Base-by-base conservation (phyloP, 108 stramenopile species). In the Cylindrotheca closterium region DNA sequence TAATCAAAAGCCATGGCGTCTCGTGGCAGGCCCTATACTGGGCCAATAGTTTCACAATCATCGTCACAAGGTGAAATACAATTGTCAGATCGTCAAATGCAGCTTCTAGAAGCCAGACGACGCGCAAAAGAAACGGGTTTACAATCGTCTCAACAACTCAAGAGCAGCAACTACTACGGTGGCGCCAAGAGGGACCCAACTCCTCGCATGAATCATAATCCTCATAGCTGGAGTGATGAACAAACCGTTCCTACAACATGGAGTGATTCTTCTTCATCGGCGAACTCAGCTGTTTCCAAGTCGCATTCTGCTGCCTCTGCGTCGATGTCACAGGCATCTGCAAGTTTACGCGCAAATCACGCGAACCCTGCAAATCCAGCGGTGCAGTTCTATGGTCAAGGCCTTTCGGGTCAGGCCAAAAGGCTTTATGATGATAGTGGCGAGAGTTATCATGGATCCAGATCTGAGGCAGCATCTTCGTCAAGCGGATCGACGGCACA, bases 341-440 rank as follows among this genome's bases (percentile, higher is more conserved):
- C 55, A 10, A n/a, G n/a, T n/a, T n/a, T n/a, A n/a, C n/a, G n/a
- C n/a, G n/a, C n/a, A n/a, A n/a, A n/a, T n/a, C n/a, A n/a, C n/a
- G 7, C 0, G 18, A 19, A 3, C 42, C 26, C 56, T 7, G 12
- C 21, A 2, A 47, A 58, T 19, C 29, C 49, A 0, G 34, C 65
- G 17, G 52, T 53, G 7, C 28, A 47, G 28, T 74, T 74, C 57
- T 74, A 74, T 30, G 73, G 66, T 15, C 66, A 67, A 51, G 51
- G 60, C 3, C 24, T 74, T 25, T 10, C 17, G 2, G 30, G 58
- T n/a, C 52, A 71, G 31, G 7, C 21, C 12, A 66, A 66, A 22
- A 74, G 67, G 57, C 18, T 61, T 31, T 74, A 74, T 27, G 73
- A 74, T 31, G 73, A 74, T 47, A 55, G 32, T 17, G 73, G 73